Evolutionary conservation across 2,329 filamentous ascomycete genomes (phyloP), one percentile per base, ranked within the genome.

Genomic region (Apiospora arundinis): DNA sequence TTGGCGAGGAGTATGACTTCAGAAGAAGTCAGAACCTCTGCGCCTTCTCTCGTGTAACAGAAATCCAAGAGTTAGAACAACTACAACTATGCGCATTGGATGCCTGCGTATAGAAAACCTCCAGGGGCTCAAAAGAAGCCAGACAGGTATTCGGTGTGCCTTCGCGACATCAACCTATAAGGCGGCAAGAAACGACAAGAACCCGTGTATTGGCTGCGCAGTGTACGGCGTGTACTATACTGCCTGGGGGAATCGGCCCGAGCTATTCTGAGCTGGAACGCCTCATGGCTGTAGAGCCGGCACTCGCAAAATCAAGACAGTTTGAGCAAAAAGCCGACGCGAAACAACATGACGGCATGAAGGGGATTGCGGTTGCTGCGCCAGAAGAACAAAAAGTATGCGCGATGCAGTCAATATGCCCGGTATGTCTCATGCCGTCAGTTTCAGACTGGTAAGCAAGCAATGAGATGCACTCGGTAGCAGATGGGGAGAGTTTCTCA

Each of bases 301-400:
- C 32, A 37, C 32, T 63, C 56, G 56, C 56, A 63, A 32, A 63
- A 63, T 63, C 56, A 40, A 40, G 56, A 63, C 56, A 21, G 32
- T 63, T 63, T 63, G 28, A 63, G 56, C 32, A 63, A 40, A 63
- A 21, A 14, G 12, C 8, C 37, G 12, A 32, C 5, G 56, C 28
- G 40, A 40, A n/a, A 40, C 11, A 7, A 48, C 18, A 48, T 37
- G 56, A n/a, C 28, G 56, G 56, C 21, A 40, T 63, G 32, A 12
- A 18, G 37, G 56, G 49, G 32, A 63, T n/a, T 40, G 32, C 18
- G 18, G 21, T 63, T 23, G 56, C 56, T 63, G 56, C 56, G 32
- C 56, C 56, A 63, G 56, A 6, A 8, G 18, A 60, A 37, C 18
- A 12, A 63, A 40, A 8, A n/a, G 21, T 8, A 8, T 2, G 32